A percentile compares a stretch with the other conserved stretches of the same genome.
These are phyloP conservation scores for Trichoderma harzianum DNA, from an alignment of 2,329 filamentous ascomycete species.

Conservation along the genomic window DNA sequence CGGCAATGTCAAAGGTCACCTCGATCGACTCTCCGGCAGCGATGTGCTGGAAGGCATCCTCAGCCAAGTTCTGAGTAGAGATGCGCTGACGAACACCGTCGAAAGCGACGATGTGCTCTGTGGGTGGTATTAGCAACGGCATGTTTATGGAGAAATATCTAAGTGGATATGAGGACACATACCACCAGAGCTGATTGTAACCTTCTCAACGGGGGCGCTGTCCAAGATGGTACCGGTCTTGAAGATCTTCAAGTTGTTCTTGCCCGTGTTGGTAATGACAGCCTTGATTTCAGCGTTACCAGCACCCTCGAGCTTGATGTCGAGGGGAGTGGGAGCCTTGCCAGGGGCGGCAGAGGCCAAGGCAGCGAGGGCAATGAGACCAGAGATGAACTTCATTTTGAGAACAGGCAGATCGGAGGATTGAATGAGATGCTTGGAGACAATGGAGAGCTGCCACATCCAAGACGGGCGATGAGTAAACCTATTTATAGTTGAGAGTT, in stretches of 20 bases:
- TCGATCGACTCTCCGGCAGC: slow-evolving; percentile 48
- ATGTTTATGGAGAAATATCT: neutral
- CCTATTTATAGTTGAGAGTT: slow-evolving; percentile 3
- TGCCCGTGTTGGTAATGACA: slow-evolving; percentile 51
- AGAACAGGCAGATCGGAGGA: neutral
- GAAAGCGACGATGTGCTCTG: slow-evolving; percentile 44
- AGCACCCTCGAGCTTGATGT: slow-evolving; percentile 45
- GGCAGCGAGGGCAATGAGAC: slow-evolving; percentile 35
- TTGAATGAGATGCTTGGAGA: neutral
- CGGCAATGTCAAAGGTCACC: slow-evolving; percentile 52
- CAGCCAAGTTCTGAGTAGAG: slow-evolving; percentile 40
- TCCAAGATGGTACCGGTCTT: slow-evolving; percentile 54
- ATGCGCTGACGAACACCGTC: slow-evolving; percentile 53
- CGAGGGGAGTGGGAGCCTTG: slow-evolving; percentile 40
- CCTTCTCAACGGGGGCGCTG: slow-evolving; percentile 51
- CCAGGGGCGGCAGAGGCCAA: slow-evolving; percentile 35
- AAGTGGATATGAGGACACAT: slow-evolving; percentile 2
- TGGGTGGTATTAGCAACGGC: neutral
- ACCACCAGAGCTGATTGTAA: slow-evolving; percentile 47
- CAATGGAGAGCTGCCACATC: neutral
- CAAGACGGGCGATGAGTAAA: neutral
- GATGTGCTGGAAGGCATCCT: slow-evolving; percentile 50
- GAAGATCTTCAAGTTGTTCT: slow-evolving; percentile 47
- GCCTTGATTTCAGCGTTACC: slow-evolving; percentile 54
- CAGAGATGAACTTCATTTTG: slow-evolving; percentile 40